phyloP scores from a whole-genome alignment of 1,284 basidiomycete species.

The Microbotryum silenes-acaulis region DNA sequence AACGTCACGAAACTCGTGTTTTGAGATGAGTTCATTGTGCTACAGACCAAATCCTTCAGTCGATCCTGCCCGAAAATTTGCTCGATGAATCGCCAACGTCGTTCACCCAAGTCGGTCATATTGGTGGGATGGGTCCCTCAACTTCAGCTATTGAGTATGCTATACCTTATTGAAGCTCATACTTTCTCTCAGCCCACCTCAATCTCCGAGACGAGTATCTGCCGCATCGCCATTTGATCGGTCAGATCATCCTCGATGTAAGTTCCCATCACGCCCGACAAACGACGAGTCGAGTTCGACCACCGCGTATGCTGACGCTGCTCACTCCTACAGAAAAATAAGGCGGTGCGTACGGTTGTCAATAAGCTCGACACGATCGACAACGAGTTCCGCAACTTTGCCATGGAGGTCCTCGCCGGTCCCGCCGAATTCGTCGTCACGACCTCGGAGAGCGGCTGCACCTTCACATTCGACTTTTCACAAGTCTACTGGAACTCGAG shows the following conservation, averaged over 20 bases:
- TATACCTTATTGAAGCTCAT: neutral
- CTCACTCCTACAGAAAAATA: slow-evolving; percentile 61
- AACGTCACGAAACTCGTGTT: neutral
- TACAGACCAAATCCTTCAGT: slow-evolving; percentile 72
- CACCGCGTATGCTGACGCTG: slow-evolving; percentile 3
- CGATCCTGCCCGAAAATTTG: slow-evolving; percentile 67
- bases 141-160: slow-evolving; percentile 38
- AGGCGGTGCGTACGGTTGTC: slow-evolving; percentile 74
- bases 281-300: slow-evolving; percentile 11
- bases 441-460: slow-evolving; percentile 72
- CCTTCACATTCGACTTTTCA: slow-evolving; percentile 89
- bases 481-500: slow-evolving; percentile 98
- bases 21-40: neutral
- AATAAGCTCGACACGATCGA: slow-evolving; percentile 90
- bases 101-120: slow-evolving; percentile 83
- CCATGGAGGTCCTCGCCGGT: slow-evolving; percentile 95
- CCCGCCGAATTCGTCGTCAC: slow-evolving; percentile 75
- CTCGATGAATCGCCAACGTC: slow-evolving; percentile 72
- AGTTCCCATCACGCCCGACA: slow-evolving; percentile 36
- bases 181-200: slow-evolving; percentile 53
- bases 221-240: slow-evolving; percentile 84
- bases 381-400: slow-evolving; percentile 81
- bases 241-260: slow-evolving; percentile 82
- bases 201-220: slow-evolving; percentile 86
- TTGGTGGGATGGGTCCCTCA: slow-evolving; percentile 53